Conservation (phyloP, 2,329 filamentous ascomycete species). For the Aspergillus spinulosporus region DNA sequence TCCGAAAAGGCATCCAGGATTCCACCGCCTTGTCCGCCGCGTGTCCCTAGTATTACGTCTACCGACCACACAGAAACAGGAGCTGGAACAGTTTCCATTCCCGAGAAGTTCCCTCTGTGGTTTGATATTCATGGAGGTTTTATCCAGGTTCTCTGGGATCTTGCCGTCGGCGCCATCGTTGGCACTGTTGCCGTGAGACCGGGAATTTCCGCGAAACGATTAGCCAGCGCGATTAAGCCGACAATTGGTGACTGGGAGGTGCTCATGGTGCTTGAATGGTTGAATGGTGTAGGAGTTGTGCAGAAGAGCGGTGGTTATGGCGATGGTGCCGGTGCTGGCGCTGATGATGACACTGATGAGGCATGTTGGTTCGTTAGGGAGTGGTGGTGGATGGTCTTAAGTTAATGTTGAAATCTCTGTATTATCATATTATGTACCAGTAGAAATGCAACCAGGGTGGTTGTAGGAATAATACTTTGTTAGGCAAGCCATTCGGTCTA, state of each 20-base stretch:
- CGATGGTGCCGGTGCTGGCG: not conserved
- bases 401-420: not conserved
- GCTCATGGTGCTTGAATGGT: conserved; percentile 43
- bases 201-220: conserved; percentile 36
- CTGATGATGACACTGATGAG: not conserved
- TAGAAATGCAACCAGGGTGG: not conserved
- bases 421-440: not conserved
- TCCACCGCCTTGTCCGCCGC: conserved; percentile 29
- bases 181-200: conserved; percentile 45
- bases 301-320: conserved; percentile 10
- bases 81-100: conserved; percentile 7
- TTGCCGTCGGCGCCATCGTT: conserved; percentile 43
- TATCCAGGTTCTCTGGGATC: conserved; percentile 42
- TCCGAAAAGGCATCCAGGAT: conserved; percentile 20
- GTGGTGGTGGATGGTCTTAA: conserved; percentile 46
- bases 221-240: conserved; percentile 42
- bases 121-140: conserved; percentile 49
- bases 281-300: conserved; percentile 31
- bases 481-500: too few relatives aligned
- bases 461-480: too few relatives aligned
- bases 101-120: conserved; percentile 48
- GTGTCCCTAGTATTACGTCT: not conserved
- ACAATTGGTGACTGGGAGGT: conserved; percentile 46
- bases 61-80: not conserved
- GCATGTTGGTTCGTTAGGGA: conserved; percentile 37